These are phyloP conservation scores for Puccinia hordei DNA, from an alignment of 1,284 basidiomycete genomes.

Conservation along the genomic window DNA sequence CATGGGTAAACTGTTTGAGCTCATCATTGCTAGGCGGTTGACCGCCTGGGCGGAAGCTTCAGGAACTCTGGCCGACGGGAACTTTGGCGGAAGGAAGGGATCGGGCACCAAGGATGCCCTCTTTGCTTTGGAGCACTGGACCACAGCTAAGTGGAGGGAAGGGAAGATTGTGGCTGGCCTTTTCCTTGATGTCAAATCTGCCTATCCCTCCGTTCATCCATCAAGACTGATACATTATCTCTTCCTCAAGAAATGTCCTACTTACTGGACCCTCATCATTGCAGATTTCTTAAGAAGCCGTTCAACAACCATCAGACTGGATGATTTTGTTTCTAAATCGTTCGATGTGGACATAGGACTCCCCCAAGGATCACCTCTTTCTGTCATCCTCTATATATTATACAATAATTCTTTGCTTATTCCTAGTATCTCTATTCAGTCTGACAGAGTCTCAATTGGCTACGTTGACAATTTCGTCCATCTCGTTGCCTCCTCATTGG, in stretches of 20 bases:
- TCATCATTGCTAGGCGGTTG: neutral
- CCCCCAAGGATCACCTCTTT: constrained; percentile 17
- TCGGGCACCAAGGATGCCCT: too few species aligned
- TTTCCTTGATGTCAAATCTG: constrained; percentile 23
- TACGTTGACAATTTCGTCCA: constrained; percentile 22
- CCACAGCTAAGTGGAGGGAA: too few species aligned
- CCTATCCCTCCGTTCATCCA: constrained; percentile 3
- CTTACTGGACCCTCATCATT: neutral
- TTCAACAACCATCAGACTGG: neutral
- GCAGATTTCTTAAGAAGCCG: neutral
- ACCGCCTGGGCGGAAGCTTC: neutral
- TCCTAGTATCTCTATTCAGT: neutral
- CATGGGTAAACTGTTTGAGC: constrained; percentile 19
- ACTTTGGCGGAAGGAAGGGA: neutral
- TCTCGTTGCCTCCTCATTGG: neutral
- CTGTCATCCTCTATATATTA: constrained; percentile 10
- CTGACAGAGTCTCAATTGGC: neutral
- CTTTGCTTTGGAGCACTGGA: too few species aligned
- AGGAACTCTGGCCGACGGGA: too few species aligned
- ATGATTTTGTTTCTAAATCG: neutral
- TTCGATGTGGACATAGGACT: neutral
- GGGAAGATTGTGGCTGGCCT: neutral
- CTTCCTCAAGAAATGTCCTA: neutral
- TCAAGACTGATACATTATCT: neutral
- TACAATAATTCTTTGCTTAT: neutral